Evolutionary conservation across 1,284 basidiomycete species (phyloP), one percentile per base, ranked within the genome.

Genomic region (Lentinula novae-zelandiae): DNA sequence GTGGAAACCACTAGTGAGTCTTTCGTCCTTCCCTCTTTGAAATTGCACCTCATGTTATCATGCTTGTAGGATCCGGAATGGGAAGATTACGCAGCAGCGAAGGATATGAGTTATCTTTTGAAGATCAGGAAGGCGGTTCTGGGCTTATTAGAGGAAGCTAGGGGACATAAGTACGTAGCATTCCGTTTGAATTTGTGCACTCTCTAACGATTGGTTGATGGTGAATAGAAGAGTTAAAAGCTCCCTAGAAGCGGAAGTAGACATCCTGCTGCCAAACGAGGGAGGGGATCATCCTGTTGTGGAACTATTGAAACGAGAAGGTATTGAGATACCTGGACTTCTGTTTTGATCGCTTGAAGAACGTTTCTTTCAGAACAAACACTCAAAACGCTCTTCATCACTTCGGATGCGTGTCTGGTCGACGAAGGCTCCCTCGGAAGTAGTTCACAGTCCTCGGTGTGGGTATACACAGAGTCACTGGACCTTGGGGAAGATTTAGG

Each of bases 321-420:
- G 87, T 82, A 13, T n/a, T 33, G 17, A 2, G 13, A 12, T 50
- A n/a, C 51, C 17, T n/a, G 6, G 4, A 10, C 1, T 33, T 33
- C n/a, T 9, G 38, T n/a, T 13, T 15, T 5, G 31, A 7, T 39
- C 15, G 48, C 8, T 49, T 66, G 38, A 67, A 53, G 34, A 17
- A 33, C 38, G 34, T 6, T 13, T 27, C 51, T 34, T 57, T 34
- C 60, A 93, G 91, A 81, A 65, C 67, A 73, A 9, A 79, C 85
- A 61, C 75, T 94, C 34, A 86, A 86, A 66, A 86, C 84, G 0
- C 75, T 95, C 2, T 91, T 93, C 71, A 90, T 93, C 60, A 88
- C 92, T 2, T 94, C 93, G 0, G 78, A 87, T 54, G 89, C 83
- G 15, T 73, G 70, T 12, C 63, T 90, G 13, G 71, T 70, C 0